phyloP scores from a whole-genome alignment of 208 protist genomes.

The Jaenimonas drosophilae region DNA sequence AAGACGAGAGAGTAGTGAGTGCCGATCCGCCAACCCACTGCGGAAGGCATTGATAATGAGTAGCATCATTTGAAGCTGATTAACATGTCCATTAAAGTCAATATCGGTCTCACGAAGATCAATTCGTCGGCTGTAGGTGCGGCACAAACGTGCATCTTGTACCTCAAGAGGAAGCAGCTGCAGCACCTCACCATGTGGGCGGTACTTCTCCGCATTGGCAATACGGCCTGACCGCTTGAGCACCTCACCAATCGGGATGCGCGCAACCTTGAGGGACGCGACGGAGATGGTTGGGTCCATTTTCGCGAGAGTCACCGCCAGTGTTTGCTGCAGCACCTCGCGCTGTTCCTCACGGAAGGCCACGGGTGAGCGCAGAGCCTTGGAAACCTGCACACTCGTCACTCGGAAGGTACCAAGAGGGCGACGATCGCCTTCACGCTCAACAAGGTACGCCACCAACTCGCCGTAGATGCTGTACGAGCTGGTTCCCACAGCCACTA shows the following conservation, averaged over 20 bases:
- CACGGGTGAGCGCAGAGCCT: slow-evolving; percentile 15
- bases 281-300: slow-evolving; percentile 2
- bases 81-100: slow-evolving; percentile 73
- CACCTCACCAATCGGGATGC: too few species aligned
- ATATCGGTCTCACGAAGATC: slow-evolving; percentile 51
- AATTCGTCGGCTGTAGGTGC: slow-evolving; percentile 12
- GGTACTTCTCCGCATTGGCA: background rate
- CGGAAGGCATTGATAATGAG: slow-evolving; percentile 52
- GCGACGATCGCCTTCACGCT: slow-evolving; percentile 10
- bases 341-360: slow-evolving; percentile 5
- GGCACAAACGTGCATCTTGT: background rate
- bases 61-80: slow-evolving; percentile 42
- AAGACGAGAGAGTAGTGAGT: slow-evolving; percentile 21
- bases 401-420: slow-evolving; percentile 42
- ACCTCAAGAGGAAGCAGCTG: background rate
- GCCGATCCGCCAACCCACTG: slow-evolving; percentile 9
- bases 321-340: slow-evolving; percentile 2
- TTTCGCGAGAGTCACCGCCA: background rate
- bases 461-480: slow-evolving; percentile 35
- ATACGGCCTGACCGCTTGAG: too few species aligned
- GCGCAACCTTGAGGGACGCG: too few species aligned
- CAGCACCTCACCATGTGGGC: background rate
- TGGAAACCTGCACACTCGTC: slow-evolving; percentile 44
- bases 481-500: slow-evolving; percentile 39
- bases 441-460: slow-evolving; percentile 34